Conservation (phyloP, 345 rosid genomes). For the Orychophragmus violaceus region DNA sequence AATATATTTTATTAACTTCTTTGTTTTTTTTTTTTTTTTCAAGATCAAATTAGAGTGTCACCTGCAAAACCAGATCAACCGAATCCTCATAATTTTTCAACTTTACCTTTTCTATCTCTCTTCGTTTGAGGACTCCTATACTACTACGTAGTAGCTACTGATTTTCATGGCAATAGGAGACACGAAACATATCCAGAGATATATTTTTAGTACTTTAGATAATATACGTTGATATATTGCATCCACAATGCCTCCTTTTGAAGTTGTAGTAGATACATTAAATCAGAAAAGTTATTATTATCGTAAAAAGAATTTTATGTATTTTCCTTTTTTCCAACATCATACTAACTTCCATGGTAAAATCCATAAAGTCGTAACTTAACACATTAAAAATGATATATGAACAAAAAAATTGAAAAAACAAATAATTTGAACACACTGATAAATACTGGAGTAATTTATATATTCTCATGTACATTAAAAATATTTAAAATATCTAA, state of each 20-base stretch:
- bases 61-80: conserved; percentile 13
- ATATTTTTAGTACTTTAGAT: neutral
- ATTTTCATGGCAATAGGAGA: conserved; percentile 47
- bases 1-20: neutral
- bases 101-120: conserved; percentile 27
- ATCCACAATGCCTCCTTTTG: neutral
- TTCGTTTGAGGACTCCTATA: conserved; percentile 32
- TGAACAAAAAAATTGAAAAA: too few species aligned
- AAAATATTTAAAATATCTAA: too few species aligned
- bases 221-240: neutral
- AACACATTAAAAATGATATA: neutral
- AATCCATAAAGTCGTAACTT: neutral
- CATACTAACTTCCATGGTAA: neutral
- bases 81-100: neutral
- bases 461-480: too few species aligned
- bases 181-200: neutral
- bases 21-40: neutral
- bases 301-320: neutral
- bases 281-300: neutral
- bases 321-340: neutral
- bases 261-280: too few species aligned
- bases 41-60: conserved; percentile 8
- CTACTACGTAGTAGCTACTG: conserved; percentile 33
- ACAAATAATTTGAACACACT: too few species aligned
- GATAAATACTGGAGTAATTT: too few species aligned